Base-by-base conservation (phyloP, 805 yeast genomes). In the Saccharomycopsis olivae region DNA sequence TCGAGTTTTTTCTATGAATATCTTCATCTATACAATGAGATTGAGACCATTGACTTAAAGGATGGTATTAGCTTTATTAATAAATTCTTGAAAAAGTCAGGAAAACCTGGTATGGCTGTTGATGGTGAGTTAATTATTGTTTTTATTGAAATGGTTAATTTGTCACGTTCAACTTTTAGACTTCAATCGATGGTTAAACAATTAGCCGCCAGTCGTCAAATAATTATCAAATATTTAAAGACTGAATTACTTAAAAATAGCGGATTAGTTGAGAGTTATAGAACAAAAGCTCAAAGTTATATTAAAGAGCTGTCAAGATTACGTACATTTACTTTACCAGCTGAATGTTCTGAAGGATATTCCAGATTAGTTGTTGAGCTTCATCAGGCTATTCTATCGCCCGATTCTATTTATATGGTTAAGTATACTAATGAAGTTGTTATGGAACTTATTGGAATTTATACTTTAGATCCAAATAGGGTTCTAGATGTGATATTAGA, bases 291-390 rank as follows among this genome's bases (percentile, higher is more conserved):
- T 10, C 19, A 29, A 4, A 29, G 14, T n/a, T 40, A 24, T 24
- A 24, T 33, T 17, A 46, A 24, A 13, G 40, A 31, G 4, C 35
- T 21, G 3, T 29, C 38, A 4, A 38, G 30, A 29, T 68, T 74
- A 44, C 66, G 66, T 52, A 73, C 77, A 47, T 85, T 64, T 59
- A 80, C 82, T 43, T 60, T 86, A 14, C 51, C 84, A 5, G 72
- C 75, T 36, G 95, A 88, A 55, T 81, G 81, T 46, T 62, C 75
- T 18, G 86, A 80, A 52, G 96, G 96, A 1, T 87, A 73, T 57
- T 58, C 94, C 10, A 77, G 75, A 49, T 60, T 83, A 24, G 55
- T 75, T 1, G 66, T 66, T 2, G 73, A 77, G 35, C 46, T 80
- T 10, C 55, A 61, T 39, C 46, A 57, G 2, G 64, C 74, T 1